These are phyloP conservation scores for Hevea brasiliensis DNA, from an alignment of 345 rosid species.

Conservation along the genomic window DNA sequence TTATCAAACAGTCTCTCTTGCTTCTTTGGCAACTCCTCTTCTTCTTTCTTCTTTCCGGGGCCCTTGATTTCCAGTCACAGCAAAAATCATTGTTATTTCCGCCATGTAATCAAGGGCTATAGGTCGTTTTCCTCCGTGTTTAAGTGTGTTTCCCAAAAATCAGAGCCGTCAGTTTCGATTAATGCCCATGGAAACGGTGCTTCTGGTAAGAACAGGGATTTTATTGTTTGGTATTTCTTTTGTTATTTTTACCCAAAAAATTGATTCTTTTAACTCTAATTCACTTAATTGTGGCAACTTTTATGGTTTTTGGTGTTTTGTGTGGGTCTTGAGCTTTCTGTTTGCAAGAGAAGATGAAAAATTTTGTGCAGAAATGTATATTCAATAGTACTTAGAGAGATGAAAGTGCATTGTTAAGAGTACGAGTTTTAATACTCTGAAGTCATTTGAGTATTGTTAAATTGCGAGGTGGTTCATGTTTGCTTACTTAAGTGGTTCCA, in stretches of 20 bases:
- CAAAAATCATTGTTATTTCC: constrained; percentile 8
- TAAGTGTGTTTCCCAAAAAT: constrained; percentile 29
- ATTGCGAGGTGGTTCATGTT: no score
- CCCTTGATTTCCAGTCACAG: constrained; percentile 20
- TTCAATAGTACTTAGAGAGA: background rate
- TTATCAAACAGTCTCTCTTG: background rate
- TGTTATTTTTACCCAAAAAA: background rate
- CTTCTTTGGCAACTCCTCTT: background rate
- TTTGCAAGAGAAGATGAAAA: background rate
- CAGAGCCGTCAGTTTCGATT: constrained; percentile 28
- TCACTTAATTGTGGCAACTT: background rate
- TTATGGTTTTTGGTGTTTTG: background rate
- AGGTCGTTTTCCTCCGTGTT: constrained; percentile 15
- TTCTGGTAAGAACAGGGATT: constrained; percentile 29
- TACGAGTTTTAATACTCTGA: no score
- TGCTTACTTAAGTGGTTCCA: no score
- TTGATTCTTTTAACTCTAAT: background rate
- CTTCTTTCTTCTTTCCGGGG: constrained; percentile 10
- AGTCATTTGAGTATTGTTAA: no score
- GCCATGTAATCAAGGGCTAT: constrained; percentile 11
- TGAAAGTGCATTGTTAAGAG: no score
- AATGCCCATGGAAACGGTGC: constrained; percentile 14
- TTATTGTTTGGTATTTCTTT: background rate
- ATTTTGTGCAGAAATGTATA: background rate
- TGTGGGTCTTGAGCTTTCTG: background rate